These are phyloP conservation scores for Fistulinella cinereoalba DNA, from an alignment of 1,284 basidiomycete species.

Conservation along the genomic window DNA sequence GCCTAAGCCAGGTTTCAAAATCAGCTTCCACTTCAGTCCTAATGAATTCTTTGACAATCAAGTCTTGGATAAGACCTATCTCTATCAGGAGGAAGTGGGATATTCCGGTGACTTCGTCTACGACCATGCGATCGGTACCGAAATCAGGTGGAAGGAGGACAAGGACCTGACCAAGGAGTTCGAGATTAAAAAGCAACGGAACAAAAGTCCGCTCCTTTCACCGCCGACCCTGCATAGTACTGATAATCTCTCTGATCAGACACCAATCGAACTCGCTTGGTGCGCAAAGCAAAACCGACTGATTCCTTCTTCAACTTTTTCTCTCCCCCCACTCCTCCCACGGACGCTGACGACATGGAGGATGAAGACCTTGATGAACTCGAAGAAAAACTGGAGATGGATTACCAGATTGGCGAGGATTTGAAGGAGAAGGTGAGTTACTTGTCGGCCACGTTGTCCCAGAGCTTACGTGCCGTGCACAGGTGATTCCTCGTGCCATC, in stretches of 20 bases:
- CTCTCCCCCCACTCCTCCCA: slow-evolving; percentile 77
- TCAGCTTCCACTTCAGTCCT: slow-evolving; percentile 77
- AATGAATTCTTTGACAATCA: slow-evolving; percentile 91
- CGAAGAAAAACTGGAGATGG: slow-evolving; percentile 91
- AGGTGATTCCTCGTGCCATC: slow-evolving; percentile 93
- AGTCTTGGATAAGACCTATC: slow-evolving; percentile 89
- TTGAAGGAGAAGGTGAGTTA: slow-evolving; percentile 85
- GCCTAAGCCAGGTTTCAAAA: slow-evolving; percentile 86
- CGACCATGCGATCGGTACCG: slow-evolving; percentile 86
- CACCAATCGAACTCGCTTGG: slow-evolving; percentile 89
- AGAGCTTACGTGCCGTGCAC: slow-evolving; percentile 11
- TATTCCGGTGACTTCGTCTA: slow-evolving; percentile 96
- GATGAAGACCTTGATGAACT: slow-evolving; percentile 89
- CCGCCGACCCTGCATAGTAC: not conserved
- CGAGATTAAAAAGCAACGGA: slow-evolving; percentile 99
- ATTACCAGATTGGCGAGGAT: slow-evolving; percentile 99
- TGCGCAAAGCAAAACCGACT: slow-evolving; percentile 83
- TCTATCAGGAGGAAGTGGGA: slow-evolving; percentile 92
- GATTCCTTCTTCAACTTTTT: slow-evolving; percentile 99
- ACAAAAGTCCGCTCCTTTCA: slow-evolving; percentile 74
- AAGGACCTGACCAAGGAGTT: slow-evolving; percentile 97
- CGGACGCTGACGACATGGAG: slow-evolving; percentile 71
- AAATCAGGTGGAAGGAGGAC: slow-evolving; percentile 97
- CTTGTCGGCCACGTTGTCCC: not conserved
- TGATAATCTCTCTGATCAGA: slow-evolving; percentile 45